A percentile compares a stretch with the other conserved stretches of the same genome.
Evolutionary conservation across 2,329 filamentous ascomycete genomes (phyloP).

Genomic region (Madurella mycetomatis): DNA sequence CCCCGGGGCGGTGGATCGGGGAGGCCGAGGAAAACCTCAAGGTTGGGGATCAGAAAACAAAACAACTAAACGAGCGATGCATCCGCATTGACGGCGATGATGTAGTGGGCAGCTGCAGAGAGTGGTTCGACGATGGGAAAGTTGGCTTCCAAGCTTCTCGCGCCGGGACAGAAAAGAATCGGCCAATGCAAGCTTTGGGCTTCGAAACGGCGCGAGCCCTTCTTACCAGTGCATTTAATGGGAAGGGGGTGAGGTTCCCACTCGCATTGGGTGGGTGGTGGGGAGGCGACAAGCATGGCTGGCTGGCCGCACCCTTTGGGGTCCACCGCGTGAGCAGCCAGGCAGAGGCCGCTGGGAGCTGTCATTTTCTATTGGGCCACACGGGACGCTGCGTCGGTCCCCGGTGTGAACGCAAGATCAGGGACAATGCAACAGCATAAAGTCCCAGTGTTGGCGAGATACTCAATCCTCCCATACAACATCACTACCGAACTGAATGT

Average conservation of each 20-base stretch:
- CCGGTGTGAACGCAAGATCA: conserved; percentile 13
- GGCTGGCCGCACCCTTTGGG: conserved; percentile 14
- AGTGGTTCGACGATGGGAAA: conserved; percentile 9
- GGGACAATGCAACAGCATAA: conserved; percentile 2
- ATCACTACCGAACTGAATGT: conserved; percentile 2
- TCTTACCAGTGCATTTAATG: conserved; percentile 18
- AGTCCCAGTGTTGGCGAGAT: background rate
- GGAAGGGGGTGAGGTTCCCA: conserved; percentile 18
- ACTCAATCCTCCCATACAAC: background rate
- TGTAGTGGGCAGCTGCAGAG: conserved; percentile 18
- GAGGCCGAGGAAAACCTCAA: conserved; percentile 5
- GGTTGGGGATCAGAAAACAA: conserved; percentile 7
- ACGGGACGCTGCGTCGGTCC: background rate
- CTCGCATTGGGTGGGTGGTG: conserved; percentile 4
- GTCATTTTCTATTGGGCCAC: background rate
- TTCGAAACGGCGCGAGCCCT: conserved; percentile 17
- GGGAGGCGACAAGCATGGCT: conserved; percentile 6
- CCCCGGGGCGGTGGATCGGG: background rate
- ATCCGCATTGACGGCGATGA: conserved; percentile 22
- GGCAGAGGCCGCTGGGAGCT: background rate
- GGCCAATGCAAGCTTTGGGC: conserved; percentile 16
- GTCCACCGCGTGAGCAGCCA: conserved; percentile 3
- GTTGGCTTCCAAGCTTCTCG: conserved; percentile 15
- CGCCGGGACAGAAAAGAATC: conserved; percentile 7
- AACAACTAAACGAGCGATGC: conserved; percentile 24